Evolutionary conservation across 2,329 filamentous ascomycete genomes (phyloP).

Genomic region (Pezicula neosporulosa): DNA sequence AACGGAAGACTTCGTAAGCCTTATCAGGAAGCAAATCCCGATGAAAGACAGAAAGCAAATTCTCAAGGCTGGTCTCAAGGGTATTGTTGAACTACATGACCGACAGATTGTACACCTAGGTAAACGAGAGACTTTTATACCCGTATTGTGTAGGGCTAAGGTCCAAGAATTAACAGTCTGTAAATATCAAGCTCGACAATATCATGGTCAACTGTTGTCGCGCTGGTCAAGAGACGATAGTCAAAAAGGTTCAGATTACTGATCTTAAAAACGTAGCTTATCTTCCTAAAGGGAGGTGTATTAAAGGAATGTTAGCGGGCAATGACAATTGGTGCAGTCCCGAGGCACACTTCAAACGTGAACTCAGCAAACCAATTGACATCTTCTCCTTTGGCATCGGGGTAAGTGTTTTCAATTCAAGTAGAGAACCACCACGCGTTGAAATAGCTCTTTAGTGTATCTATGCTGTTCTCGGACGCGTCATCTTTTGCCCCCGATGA

Average conservation of each 20-base stretch:
- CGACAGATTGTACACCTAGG: slow-evolving; percentile 3
- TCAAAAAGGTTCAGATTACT: slow-evolving; percentile 5
- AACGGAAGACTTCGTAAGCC: slow-evolving; percentile 6
- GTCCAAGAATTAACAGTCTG: neutral
- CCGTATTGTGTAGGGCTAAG: neutral
- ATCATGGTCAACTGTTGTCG: slow-evolving; percentile 2
- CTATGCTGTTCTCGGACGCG: slow-evolving; percentile 7
- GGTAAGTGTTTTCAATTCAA: neutral
- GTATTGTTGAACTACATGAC: slow-evolving; percentile 6
- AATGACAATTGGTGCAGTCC: slow-evolving; percentile 8
- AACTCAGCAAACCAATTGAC: slow-evolving; percentile 9
- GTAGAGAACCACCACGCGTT: neutral
- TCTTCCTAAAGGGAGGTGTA: slow-evolving; percentile 26
- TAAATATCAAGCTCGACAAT: slow-evolving; percentile 9
- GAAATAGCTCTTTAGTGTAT: slow-evolving; percentile 6
- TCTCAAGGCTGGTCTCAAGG: slow-evolving; percentile 2
- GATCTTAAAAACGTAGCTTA: slow-evolving; percentile 27
- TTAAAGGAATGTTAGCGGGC: slow-evolving; percentile 8
- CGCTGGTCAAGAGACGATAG: neutral
- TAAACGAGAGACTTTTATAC: neutral
- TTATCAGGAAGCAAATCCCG: slow-evolving; percentile 4
- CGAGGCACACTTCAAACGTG: slow-evolving; percentile 7
- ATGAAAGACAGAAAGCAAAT: slow-evolving; percentile 6
- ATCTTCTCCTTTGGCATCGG: slow-evolving; percentile 7
- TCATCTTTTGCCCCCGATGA: slow-evolving; percentile 6